These are phyloP conservation scores for Eudorina sp. DNA, from an alignment of 139 green algal genomes.

Conservation along the genomic window DNA sequence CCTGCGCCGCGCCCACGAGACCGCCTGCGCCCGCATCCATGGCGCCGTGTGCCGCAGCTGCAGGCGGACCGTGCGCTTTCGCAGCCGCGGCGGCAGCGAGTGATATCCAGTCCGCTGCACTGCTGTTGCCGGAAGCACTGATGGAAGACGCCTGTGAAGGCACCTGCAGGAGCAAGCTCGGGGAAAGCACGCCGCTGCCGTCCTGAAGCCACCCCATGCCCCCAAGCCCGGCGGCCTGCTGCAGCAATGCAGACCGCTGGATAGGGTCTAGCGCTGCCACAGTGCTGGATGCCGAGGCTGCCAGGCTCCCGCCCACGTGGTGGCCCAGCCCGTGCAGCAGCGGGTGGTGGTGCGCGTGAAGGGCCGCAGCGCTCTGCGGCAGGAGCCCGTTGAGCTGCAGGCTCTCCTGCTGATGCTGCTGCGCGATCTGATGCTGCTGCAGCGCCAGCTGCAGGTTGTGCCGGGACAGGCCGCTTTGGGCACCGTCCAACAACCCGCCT, in stretches of 20 bases:
- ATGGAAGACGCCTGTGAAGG: not conserved
- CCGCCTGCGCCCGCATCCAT: not conserved
- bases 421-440: not conserved
- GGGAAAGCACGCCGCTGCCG: not conserved
- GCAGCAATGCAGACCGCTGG: conserved; percentile 18
- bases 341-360: conserved; percentile 3
- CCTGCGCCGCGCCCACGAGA: conserved; percentile 1
- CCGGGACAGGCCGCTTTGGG: not conserved
- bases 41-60: not conserved
- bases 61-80: not conserved
- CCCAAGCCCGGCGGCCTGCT: conserved; percentile 9
- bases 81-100: not conserved
- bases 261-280: conserved; percentile 6
- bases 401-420: conserved; percentile 12
- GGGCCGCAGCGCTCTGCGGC: not conserved
- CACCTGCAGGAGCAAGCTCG: not conserved
- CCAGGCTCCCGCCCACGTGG: not conserved
- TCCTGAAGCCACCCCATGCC: conserved; percentile 19
- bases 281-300: not conserved
- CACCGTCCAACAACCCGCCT: not conserved
- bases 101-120: conserved; percentile 11
- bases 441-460: conserved; percentile 20
- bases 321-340: not conserved
- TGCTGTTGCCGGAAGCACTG: not conserved
- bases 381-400: conserved; percentile 14